Conservation (phyloP, 164 flowering plant genomes). For the Stephania japonica region DNA sequence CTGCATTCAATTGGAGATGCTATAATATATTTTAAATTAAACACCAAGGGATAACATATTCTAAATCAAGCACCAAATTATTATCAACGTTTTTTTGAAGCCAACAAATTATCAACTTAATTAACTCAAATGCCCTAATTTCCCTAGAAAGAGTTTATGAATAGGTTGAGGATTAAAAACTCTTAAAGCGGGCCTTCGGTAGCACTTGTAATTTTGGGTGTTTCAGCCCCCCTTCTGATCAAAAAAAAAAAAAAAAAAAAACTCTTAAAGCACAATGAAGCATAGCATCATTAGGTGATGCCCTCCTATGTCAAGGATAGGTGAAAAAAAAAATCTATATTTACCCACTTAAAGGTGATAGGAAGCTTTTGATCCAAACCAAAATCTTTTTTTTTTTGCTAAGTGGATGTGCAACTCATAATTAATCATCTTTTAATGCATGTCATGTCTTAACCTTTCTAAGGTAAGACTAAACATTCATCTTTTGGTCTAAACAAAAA, state of each 20-base stretch:
- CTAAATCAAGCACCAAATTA: too few relatives aligned
- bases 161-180: neutral
- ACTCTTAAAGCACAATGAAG: neutral
- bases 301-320: neutral
- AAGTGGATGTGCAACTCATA: constrained; percentile 8
- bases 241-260: too few relatives aligned
- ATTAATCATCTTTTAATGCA: constrained; percentile 9
- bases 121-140: constrained; percentile 3
- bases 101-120: constrained; percentile 10
- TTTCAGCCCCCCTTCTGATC: too few relatives aligned
- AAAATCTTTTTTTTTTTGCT: neutral
- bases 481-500: constrained; percentile 3
- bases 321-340: neutral
- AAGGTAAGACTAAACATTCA: neutral
- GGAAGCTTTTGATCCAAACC: neutral
- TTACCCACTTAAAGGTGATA: constrained; percentile 1
- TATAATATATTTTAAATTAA: too few relatives aligned
- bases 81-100: too few relatives aligned
- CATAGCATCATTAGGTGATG: constrained; percentile 9
- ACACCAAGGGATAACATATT: too few relatives aligned
- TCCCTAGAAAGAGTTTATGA: too few relatives aligned
- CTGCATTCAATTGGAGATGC: too few relatives aligned
- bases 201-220: too few relatives aligned
- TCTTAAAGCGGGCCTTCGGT: too few relatives aligned
- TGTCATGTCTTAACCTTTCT: neutral